Percentiles rank a stretch among this genome's conserved stretches.
phyloP scores from a whole-genome alignment of 2,329 filamentous ascomycete species.

The Fusarium liriodendri region DNA sequence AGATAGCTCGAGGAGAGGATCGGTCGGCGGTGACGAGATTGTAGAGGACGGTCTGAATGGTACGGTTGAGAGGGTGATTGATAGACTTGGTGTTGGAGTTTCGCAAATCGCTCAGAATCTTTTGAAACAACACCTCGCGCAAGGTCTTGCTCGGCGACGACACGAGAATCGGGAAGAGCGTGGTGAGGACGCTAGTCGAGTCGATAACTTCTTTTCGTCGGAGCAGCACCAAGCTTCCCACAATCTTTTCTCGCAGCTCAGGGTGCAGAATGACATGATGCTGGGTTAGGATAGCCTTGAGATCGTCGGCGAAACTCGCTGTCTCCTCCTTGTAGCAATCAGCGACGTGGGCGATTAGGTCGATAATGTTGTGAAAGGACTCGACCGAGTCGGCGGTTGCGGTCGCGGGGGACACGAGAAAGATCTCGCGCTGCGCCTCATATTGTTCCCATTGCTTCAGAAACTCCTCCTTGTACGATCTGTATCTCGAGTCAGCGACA shows the following conservation, averaged over 20 bases:
- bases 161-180: slow-evolving; percentile 93
- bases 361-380: slow-evolving; percentile 89
- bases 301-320: slow-evolving; percentile 78
- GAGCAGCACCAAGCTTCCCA: slow-evolving; percentile 87
- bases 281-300: slow-evolving; percentile 82
- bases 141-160: slow-evolving; percentile 93
- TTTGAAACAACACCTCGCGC: slow-evolving; percentile 83
- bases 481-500: slow-evolving; percentile 47
- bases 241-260: slow-evolving; percentile 93
- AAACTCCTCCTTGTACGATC: slow-evolving; percentile 92
- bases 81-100: slow-evolving; percentile 87
- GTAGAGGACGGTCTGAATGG: slow-evolving; percentile 92
- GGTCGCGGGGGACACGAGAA: slow-evolving; percentile 83
- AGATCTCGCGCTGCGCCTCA: slow-evolving; percentile 90
- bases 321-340: slow-evolving; percentile 92
- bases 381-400: slow-evolving; percentile 83
- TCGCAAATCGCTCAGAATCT: slow-evolving; percentile 91
- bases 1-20: slow-evolving; percentile 86
- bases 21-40: slow-evolving; percentile 90
- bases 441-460: slow-evolving; percentile 90
- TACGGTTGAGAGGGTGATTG: slow-evolving; percentile 93
- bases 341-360: slow-evolving; percentile 92
- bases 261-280: slow-evolving; percentile 87
- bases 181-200: slow-evolving; percentile 84
- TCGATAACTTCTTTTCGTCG: slow-evolving; percentile 93